Conservation (phyloP, 1,284 basidiomycete species). For the Malassezia equina region DNA sequence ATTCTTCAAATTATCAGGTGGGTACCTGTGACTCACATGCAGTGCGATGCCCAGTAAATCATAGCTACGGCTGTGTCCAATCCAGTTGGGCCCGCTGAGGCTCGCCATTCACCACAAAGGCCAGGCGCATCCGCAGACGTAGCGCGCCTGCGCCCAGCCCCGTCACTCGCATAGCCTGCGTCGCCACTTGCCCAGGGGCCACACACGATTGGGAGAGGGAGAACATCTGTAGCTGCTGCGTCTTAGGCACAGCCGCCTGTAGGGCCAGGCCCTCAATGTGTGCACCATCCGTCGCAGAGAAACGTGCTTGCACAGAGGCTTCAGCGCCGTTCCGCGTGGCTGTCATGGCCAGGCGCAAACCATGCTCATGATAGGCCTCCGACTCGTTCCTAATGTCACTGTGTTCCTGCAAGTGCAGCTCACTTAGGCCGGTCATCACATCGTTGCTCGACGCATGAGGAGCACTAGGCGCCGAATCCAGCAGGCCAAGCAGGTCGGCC, state of each 20-base stretch:
- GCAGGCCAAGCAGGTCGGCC: slow-evolving; percentile 84
- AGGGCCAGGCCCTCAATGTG: slow-evolving; percentile 53
- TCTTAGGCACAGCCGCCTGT: slow-evolving; percentile 96
- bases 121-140: slow-evolving; percentile 73
- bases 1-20: slow-evolving; percentile 43
- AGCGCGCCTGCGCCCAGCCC: slow-evolving; percentile 59
- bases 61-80: slow-evolving; percentile 49
- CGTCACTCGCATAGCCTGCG: slow-evolving; percentile 79
- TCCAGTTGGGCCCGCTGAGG: slow-evolving; percentile 83
- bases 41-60: slow-evolving; percentile 4
- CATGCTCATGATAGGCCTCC: slow-evolving; percentile 81
- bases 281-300: slow-evolving; percentile 60
- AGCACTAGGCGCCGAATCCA: slow-evolving; percentile 54
- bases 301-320: slow-evolving; percentile 78
- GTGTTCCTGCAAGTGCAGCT: slow-evolving; percentile 57
- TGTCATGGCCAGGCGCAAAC: slow-evolving; percentile 68
- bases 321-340: slow-evolving; percentile 78
- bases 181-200: slow-evolving; percentile 68
- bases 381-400: slow-evolving; percentile 60
- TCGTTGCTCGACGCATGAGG: slow-evolving; percentile 46
- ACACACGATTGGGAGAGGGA: slow-evolving; percentile 83
- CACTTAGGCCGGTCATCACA: slow-evolving; percentile 18
- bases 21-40: neutral
- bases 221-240: slow-evolving; percentile 94
- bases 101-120: slow-evolving; percentile 58